Conservation (phyloP, 306 rosid genomes). For the Chamaecrista fasciculata region DNA sequence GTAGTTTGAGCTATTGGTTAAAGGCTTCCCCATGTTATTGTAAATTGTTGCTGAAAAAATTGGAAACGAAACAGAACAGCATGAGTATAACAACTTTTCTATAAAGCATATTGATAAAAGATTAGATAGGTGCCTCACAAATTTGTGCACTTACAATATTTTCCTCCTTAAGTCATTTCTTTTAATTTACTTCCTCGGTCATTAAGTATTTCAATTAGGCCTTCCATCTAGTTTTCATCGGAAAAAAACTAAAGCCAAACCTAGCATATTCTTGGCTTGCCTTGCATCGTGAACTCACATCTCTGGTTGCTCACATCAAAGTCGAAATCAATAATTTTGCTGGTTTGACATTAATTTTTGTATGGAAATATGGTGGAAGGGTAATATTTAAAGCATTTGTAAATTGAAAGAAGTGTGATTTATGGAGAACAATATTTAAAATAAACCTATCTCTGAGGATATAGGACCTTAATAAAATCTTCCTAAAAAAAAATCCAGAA, state of each 20-base stretch:
- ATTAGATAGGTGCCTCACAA: neutral
- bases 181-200: neutral
- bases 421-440: neutral
- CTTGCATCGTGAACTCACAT: neutral
- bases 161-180: neutral
- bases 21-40: constrained; percentile 47
- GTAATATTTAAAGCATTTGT: neutral
- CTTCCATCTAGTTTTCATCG: neutral
- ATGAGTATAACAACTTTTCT: neutral
- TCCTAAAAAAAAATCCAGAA: neutral
- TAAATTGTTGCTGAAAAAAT: constrained; percentile 44
- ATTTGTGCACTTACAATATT: neutral
- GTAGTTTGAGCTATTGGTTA: constrained; percentile 50
- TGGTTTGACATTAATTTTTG: neutral
- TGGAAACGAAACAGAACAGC: neutral
- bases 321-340: neutral
- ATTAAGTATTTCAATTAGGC: neutral
- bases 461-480: neutral
- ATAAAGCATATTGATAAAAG: neutral
- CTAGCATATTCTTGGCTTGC: neutral
- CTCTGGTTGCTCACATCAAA: neutral
- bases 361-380: neutral
- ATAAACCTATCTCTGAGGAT: neutral
- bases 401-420: neutral
- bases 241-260: neutral